phyloP scores from a whole-genome alignment of 2,329 filamentous ascomycete genomes.

The Teratosphaeria epicoccoides region DNA sequence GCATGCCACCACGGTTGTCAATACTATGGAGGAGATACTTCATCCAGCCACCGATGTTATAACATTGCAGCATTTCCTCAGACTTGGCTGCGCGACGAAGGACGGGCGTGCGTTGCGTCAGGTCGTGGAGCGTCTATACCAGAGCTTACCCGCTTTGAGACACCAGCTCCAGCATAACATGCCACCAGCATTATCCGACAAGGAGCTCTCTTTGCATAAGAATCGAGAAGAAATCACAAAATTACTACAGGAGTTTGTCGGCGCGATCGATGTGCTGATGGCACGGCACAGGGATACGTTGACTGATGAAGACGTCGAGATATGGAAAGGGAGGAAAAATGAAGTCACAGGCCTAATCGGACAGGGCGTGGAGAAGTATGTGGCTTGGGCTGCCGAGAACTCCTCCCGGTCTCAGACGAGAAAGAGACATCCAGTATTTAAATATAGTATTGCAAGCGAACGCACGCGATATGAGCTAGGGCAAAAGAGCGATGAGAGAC shows the following conservation, averaged over 20 bases:
- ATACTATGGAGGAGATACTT: slow-evolving; percentile 45
- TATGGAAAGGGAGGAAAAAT: not conserved
- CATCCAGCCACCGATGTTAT: slow-evolving; percentile 39
- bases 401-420: not conserved
- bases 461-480: not conserved
- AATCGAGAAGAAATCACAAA: not conserved
- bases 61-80: slow-evolving; percentile 47
- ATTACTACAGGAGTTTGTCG: slow-evolving; percentile 16
- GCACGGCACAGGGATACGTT: slow-evolving; percentile 7
- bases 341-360: not conserved
- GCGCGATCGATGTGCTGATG: slow-evolving; percentile 21
- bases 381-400: not conserved
- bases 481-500: not conserved
- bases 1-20: slow-evolving; percentile 54
- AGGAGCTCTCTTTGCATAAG: slow-evolving; percentile 8
- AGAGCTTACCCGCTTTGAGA: not conserved
- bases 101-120: slow-evolving; percentile 11
- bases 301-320: not conserved
- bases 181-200: slow-evolving; percentile 1
- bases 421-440: too few relatives aligned
- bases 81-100: slow-evolving; percentile 39
- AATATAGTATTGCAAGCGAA: too few relatives aligned
- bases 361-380: not conserved
- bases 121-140: slow-evolving; percentile 18
- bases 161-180: slow-evolving; percentile 9